A percentile compares a stretch with the other conserved stretches of the same genome.
These are phyloP conservation scores for Pyricularia sp. DNA, from an alignment of 2,329 filamentous ascomycete genomes.

Conservation along the genomic window DNA sequence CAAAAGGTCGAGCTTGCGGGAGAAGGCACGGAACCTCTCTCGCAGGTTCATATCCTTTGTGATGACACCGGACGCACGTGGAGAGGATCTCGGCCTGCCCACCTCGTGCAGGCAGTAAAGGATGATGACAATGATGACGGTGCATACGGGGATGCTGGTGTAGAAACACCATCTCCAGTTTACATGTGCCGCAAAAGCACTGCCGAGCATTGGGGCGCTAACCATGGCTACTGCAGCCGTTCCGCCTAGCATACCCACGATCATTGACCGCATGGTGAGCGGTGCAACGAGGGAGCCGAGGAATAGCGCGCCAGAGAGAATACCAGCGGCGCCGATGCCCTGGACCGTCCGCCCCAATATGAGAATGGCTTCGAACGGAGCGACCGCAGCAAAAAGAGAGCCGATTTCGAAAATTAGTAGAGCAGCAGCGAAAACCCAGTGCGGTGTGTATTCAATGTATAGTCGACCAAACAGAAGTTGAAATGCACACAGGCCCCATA, in stretches of 20 bases:
- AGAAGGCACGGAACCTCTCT: slow-evolving; percentile 24
- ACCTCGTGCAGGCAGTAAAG: slow-evolving; percentile 10
- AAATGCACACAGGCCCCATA: slow-evolving; percentile 10
- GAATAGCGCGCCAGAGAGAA: slow-evolving; percentile 35
- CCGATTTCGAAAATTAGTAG: slow-evolving; percentile 26
- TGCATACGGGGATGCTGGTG: slow-evolving; percentile 24
- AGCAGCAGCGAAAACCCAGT: slow-evolving; percentile 30
- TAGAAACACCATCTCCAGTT: slow-evolving; percentile 25
- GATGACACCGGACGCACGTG: background rate
- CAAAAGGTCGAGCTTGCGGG: slow-evolving; percentile 21
- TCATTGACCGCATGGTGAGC: slow-evolving; percentile 10
- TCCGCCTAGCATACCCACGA: slow-evolving; percentile 9
- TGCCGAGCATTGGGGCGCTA: slow-evolving; percentile 19
- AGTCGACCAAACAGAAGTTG: slow-evolving; percentile 26
- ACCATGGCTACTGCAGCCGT: slow-evolving; percentile 16
- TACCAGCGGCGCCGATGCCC: slow-evolving; percentile 36
- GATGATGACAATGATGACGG: slow-evolving; percentile 12
- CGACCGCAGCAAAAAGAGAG: slow-evolving; percentile 25
- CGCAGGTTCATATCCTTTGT: background rate
- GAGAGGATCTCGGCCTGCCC: background rate
- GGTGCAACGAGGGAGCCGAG: slow-evolving; percentile 19
- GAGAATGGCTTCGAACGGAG: slow-evolving; percentile 32
- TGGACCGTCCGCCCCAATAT: slow-evolving; percentile 39
- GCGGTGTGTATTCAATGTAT: slow-evolving; percentile 24
- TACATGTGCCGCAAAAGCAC: slow-evolving; percentile 19